A percentile compares a stretch with the other conserved stretches of the same genome.
phyloP scores from a whole-genome alignment of 2,329 filamentous ascomycete genomes.

The Arthroderma sp. region DNA sequence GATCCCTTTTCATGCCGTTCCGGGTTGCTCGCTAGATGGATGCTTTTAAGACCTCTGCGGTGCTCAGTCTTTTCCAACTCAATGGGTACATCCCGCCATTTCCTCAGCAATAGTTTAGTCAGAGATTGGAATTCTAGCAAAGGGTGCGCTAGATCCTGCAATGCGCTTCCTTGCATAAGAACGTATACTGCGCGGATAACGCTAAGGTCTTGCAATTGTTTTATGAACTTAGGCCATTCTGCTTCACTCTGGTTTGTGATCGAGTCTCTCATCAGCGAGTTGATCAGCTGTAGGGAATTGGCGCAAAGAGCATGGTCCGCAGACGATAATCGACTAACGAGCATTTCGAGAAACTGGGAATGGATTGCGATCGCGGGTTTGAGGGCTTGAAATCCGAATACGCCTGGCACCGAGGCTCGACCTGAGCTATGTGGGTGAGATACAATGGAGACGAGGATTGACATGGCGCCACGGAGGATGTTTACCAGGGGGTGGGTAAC shows the following conservation, averaged over 20 bases:
- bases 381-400: slow-evolving; percentile 78
- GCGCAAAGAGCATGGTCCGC: slow-evolving; percentile 92
- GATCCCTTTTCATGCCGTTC: slow-evolving; percentile 37
- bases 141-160: slow-evolving; percentile 82
- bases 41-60: slow-evolving; percentile 67
- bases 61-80: slow-evolving; percentile 83
- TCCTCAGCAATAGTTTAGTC: slow-evolving; percentile 73
- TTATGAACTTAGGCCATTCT: slow-evolving; percentile 94
- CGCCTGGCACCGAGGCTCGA: slow-evolving; percentile 39
- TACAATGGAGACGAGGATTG: slow-evolving; percentile 85
- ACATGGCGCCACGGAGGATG: slow-evolving; percentile 92
- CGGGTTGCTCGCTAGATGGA: slow-evolving; percentile 71
- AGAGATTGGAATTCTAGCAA: slow-evolving; percentile 85
- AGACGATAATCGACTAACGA: slow-evolving; percentile 81
- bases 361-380: slow-evolving; percentile 85
- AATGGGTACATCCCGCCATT: slow-evolving; percentile 75
- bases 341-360: slow-evolving; percentile 86
- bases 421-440: slow-evolving; percentile 59
- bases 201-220: slow-evolving; percentile 79
- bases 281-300: slow-evolving; percentile 89
- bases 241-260: slow-evolving; percentile 63
- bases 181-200: slow-evolving; percentile 84
- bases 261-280: slow-evolving; percentile 84
- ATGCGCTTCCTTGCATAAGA: slow-evolving; percentile 84
- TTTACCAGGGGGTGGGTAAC: slow-evolving; percentile 94